These are phyloP conservation scores for Suillus decipiens DNA, from an alignment of 768 basidiomycete species.

Conservation along the genomic window DNA sequence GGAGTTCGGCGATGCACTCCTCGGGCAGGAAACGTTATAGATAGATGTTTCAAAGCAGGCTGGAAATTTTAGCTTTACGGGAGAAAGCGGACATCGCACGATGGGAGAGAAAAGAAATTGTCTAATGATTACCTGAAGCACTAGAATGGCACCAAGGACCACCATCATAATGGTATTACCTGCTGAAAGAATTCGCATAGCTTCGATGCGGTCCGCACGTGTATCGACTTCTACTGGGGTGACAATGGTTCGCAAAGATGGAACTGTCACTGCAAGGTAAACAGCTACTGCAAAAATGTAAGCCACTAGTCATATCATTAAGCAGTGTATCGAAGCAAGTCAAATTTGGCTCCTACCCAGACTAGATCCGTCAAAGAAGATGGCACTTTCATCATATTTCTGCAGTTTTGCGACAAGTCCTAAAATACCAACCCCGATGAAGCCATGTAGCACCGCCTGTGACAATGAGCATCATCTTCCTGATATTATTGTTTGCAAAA, in stretches of 20 bases:
- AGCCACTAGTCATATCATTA: conserved; percentile 48
- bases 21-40: conserved; percentile 4
- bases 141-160: conserved; percentile 62
- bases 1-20: not conserved
- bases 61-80: conserved; percentile 14
- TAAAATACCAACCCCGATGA: conserved; percentile 75
- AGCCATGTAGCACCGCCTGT: conserved; percentile 85
- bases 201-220: conserved; percentile 67
- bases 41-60: conserved; percentile 6
- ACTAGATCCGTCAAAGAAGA: conserved; percentile 92
- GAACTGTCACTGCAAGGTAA: conserved; percentile 83
- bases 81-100: conserved; percentile 13
- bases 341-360: conserved; percentile 57
- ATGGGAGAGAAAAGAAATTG: conserved; percentile 17
- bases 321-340: conserved; percentile 11
- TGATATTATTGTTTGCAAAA: not conserved
- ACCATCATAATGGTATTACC: conserved; percentile 84
- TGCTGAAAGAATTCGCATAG: conserved; percentile 79
- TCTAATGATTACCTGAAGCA: conserved; percentile 62
- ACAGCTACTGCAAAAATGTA: conserved; percentile 78
- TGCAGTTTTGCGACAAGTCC: conserved; percentile 79
- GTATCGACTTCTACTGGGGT: conserved; percentile 59
- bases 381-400: conserved; percentile 88
- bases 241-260: conserved; percentile 74
- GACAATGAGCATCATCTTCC: not conserved